Conservation (phyloP, 805 yeast species). For the Wickerhamomyces kurtzmanii region DNA sequence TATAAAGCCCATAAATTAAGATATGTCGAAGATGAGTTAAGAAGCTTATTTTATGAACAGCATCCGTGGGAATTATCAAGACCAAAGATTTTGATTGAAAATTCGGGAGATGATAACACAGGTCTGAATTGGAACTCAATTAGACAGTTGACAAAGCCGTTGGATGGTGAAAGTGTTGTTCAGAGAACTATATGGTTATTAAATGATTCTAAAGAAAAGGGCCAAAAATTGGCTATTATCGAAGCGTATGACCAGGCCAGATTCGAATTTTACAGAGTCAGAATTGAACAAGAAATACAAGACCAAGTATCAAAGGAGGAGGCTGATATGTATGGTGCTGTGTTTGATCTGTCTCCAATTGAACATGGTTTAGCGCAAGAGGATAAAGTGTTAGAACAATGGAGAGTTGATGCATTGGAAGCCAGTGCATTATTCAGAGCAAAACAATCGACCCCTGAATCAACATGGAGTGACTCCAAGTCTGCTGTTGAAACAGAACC, state of each 20-base stretch:
- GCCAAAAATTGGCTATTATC: conserved; percentile 25
- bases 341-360: conserved; percentile 49
- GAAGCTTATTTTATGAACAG: conserved; percentile 76
- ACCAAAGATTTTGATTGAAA: conserved; percentile 78
- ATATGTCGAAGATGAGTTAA: conserved; percentile 59
- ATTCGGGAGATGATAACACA: conserved; percentile 43
- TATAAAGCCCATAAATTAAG: conserved; percentile 13
- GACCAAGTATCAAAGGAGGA: conserved; percentile 71
- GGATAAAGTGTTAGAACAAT: conserved; percentile 56
- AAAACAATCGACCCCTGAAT: conserved; percentile 24
- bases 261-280: conserved; percentile 76
- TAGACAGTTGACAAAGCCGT: conserved; percentile 59
- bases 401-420: conserved; percentile 64
- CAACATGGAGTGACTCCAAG: no score
- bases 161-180: conserved; percentile 87
- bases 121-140: conserved; percentile 70
- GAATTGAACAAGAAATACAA: conserved; percentile 78
- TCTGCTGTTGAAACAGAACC: no score
- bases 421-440: conserved; percentile 50
- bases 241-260: conserved; percentile 83
- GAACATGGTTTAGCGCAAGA: conserved; percentile 66
- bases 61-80: conserved; percentile 98
- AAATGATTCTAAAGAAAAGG: conserved; percentile 19
- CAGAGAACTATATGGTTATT: conserved; percentile 59
- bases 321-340: conserved; percentile 75